phyloP scores from a whole-genome alignment of 2,329 filamentous ascomycete species.

The Aspergillus eucalypticola region DNA sequence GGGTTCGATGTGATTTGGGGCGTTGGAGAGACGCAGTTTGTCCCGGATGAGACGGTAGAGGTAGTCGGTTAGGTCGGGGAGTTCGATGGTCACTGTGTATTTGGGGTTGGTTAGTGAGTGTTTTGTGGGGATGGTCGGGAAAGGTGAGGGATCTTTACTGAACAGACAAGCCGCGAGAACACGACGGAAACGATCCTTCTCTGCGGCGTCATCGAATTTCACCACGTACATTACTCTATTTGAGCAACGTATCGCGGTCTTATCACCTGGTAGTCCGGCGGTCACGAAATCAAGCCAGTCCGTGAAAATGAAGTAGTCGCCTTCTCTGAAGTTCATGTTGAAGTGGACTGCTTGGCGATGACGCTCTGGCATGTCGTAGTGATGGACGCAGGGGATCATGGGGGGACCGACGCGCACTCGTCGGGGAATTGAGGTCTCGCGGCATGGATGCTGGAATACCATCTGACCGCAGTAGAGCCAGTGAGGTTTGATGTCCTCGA shows the following conservation, averaged over 20 bases:
- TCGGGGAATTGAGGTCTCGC: constrained; percentile 23
- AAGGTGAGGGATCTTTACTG: constrained; percentile 19
- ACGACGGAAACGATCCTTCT: constrained; percentile 39
- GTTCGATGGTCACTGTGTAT: constrained; percentile 28
- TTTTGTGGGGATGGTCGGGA: not conserved
- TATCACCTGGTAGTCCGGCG: constrained; percentile 14
- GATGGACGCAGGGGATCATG: constrained; percentile 29
- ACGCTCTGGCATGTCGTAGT: constrained; percentile 36
- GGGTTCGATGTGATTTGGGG: constrained; percentile 21
- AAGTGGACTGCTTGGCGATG: constrained; percentile 39
- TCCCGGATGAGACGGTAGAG: constrained; percentile 39
- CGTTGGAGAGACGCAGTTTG: constrained; percentile 22
- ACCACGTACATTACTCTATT: constrained; percentile 22
- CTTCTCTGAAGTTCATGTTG: constrained; percentile 22
- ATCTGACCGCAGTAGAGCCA: constrained; percentile 31
- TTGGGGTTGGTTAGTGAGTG: constrained; percentile 4
- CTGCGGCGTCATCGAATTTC: constrained; percentile 24
- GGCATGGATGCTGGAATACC: constrained; percentile 25
- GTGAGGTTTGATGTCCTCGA: constrained; percentile 38
- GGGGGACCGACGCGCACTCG: constrained; percentile 24
- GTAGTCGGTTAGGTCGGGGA: constrained; percentile 29
- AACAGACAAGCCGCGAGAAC: constrained; percentile 35
- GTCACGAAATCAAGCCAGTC: constrained; percentile 25
- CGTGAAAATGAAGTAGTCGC: constrained; percentile 41
- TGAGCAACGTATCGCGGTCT: constrained; percentile 25